A percentile compares a stretch with the other conserved stretches of the same genome.
Conservation (phyloP, 345 rosid species). For the Pistacia atlantica region DNA sequence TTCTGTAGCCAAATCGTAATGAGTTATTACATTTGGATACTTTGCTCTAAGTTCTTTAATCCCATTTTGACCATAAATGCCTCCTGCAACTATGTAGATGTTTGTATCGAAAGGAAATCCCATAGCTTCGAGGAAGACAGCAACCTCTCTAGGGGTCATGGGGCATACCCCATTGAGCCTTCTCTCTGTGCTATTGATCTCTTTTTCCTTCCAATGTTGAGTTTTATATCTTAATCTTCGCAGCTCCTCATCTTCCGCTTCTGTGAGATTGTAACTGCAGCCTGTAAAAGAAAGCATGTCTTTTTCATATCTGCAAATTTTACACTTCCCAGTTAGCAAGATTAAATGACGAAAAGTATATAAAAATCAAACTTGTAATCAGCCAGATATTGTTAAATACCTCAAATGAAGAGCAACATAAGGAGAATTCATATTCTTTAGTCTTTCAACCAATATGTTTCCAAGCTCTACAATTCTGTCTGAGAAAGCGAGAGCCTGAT, state of each 20-base stretch:
- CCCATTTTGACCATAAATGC: slow-evolving; percentile 61
- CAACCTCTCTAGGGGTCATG: slow-evolving; percentile 71
- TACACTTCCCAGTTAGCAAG: not conserved
- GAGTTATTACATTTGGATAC: slow-evolving; percentile 55
- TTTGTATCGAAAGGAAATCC: slow-evolving; percentile 60
- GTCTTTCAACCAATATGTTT: slow-evolving; percentile 45
- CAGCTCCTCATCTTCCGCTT: slow-evolving; percentile 47
- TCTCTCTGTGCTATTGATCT: slow-evolving; percentile 44
- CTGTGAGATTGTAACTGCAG: slow-evolving; percentile 62
- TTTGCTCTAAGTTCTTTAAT: slow-evolving; percentile 42
- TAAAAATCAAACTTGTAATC: not conserved
- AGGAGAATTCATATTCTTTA: slow-evolving; percentile 37
- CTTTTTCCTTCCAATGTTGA: slow-evolving; percentile 65
- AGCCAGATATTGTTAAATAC: slow-evolving; percentile 29
- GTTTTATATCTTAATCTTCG: slow-evolving; percentile 43
- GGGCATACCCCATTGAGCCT: slow-evolving; percentile 64
- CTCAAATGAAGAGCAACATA: slow-evolving; percentile 74
- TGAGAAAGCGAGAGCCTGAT: slow-evolving; percentile 57
- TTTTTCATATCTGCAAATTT: slow-evolving; percentile 62
- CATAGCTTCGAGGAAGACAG: slow-evolving; percentile 69
- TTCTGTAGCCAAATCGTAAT: slow-evolving; percentile 53
- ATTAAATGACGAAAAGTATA: not conserved
- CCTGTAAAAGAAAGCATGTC: slow-evolving; percentile 87
- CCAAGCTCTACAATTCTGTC: slow-evolving; percentile 51
- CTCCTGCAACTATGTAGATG: slow-evolving; percentile 73